A percentile compares a stretch with the other conserved stretches of the same genome.
These are phyloP conservation scores for Mediolabrus comicus DNA, from an alignment of 108 stramenopile genomes.

Conservation along the genomic window DNA sequence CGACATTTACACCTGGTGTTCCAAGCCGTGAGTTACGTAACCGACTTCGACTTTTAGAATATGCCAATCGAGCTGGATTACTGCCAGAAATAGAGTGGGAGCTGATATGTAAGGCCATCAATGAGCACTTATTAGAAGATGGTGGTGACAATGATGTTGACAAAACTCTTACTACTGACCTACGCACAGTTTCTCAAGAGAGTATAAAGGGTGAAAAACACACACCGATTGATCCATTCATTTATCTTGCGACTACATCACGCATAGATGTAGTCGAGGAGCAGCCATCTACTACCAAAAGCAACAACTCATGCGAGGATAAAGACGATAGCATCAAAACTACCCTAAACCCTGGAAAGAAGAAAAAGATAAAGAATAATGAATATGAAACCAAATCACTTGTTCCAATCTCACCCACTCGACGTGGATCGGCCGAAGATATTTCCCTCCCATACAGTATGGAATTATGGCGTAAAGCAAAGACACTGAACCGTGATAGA, in stretches of 20 bases:
- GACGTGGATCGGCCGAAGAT: conserved; percentile 61
- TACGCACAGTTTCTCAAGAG: conserved; percentile 30
- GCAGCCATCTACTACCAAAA: not conserved
- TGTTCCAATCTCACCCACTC: conserved; percentile 49
- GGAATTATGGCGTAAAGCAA: conserved; percentile 84
- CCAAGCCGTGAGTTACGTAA: conserved; percentile 63
- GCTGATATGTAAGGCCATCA: conserved; percentile 22
- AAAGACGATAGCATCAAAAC: not conserved
- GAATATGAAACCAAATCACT: conserved; percentile 30
- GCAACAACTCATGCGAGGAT: not conserved
- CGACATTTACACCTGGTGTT: conserved; percentile 73
- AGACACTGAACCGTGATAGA: conserved; percentile 76
- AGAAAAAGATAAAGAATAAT: conserved; percentile 23
- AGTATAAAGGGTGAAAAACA: conserved; percentile 32
- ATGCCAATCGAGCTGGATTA: conserved; percentile 66
- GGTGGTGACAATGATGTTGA: not conserved
- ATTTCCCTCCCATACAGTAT: conserved; percentile 63
- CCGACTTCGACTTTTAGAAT: conserved; percentile 50
- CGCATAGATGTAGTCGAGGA: too few relatives aligned
- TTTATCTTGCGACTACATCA: conserved; percentile 20
- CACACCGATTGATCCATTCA: conserved; percentile 37
- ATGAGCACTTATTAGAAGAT: conserved; percentile 10
- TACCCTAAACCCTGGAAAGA: not conserved
- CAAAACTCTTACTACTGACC: conserved; percentile 2
- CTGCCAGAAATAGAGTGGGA: conserved; percentile 69